These are phyloP conservation scores for Chromosphaera perkinsii DNA, from an alignment of 208 protist species.

Conservation along the genomic window DNA sequence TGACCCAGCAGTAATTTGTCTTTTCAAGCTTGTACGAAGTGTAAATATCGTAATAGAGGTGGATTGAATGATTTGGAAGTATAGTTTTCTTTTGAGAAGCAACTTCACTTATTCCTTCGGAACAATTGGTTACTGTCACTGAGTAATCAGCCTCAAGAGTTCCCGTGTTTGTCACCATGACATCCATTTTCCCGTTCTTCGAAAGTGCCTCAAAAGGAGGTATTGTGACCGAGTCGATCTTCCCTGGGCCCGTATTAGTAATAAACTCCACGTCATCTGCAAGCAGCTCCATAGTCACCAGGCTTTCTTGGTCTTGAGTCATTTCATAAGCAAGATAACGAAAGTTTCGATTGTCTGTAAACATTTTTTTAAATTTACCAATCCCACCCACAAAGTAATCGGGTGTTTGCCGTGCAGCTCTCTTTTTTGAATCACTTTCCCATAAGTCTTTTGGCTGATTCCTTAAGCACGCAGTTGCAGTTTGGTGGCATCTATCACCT, in stretches of 20 bases:
- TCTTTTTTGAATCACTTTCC: not conserved
- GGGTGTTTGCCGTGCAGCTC: not conserved
- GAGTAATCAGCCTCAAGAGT: conserved; percentile 2
- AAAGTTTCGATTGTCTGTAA: not conserved
- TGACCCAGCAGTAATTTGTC: too few species aligned
- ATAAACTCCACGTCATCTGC: conserved; percentile 1
- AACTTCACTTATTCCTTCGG: too few species aligned
- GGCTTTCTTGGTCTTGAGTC: not conserved
- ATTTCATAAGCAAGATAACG: conserved; percentile 1
- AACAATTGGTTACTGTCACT: too few species aligned
- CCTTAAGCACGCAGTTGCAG: not conserved
- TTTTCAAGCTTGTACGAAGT: too few species aligned
- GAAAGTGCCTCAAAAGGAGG: not conserved
- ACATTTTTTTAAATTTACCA: not conserved
- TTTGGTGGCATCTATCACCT: not conserved
- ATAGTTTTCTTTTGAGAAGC: too few species aligned
- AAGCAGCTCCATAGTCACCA: not conserved
- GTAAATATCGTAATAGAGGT: too few species aligned
- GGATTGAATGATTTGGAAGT: too few species aligned
- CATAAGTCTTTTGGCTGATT: conserved; percentile 6
- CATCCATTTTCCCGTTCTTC: not conserved
- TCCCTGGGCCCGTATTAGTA: conserved; percentile 1
- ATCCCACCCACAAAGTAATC: conserved; percentile 12
- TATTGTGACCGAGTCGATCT: not conserved
- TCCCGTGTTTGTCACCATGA: not conserved